These are phyloP conservation scores for Solanum neorickii DNA, from an alignment of 257 asterid genomes.

Conservation along the genomic window DNA sequence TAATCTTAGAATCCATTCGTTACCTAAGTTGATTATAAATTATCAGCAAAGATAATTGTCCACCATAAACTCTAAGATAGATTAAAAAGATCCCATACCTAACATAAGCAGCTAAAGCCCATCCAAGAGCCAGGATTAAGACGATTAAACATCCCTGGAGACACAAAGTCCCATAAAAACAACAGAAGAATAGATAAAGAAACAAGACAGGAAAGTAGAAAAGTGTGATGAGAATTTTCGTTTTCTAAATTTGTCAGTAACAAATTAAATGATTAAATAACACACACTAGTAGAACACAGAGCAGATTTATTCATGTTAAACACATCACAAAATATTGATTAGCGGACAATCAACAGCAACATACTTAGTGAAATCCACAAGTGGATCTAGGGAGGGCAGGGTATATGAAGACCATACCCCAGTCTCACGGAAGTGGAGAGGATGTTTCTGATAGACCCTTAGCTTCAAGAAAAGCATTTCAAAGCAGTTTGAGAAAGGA, in stretches of 20 bases:
- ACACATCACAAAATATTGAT: neutral
- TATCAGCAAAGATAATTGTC: neutral
- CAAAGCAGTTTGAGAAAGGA: neutral
- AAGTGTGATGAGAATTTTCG: neutral
- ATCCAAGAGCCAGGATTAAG: constrained; percentile 85
- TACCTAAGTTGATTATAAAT: neutral
- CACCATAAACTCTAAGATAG: neutral
- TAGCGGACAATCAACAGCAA: neutral
- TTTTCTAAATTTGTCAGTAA: neutral
- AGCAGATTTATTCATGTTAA: neutral
- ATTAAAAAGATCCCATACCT: constrained; percentile 34
- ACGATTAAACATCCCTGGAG: constrained; percentile 77
- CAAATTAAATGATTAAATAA: neutral
- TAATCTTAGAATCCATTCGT: neutral
- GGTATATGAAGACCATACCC: neutral
- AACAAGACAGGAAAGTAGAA: neutral
- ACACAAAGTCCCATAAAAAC: constrained; percentile 3
- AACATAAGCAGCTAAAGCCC: constrained; percentile 86
- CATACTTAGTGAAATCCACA: neutral
- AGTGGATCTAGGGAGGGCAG: neutral
- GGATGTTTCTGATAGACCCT: neutral
- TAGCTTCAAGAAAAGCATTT: neutral
- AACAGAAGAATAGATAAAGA: neutral
- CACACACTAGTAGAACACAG: neutral
- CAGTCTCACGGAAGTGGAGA: neutral